Base-by-base conservation (phyloP, 192 early-diverging fungal genomes). In the Kickxella alabastrina region DNA sequence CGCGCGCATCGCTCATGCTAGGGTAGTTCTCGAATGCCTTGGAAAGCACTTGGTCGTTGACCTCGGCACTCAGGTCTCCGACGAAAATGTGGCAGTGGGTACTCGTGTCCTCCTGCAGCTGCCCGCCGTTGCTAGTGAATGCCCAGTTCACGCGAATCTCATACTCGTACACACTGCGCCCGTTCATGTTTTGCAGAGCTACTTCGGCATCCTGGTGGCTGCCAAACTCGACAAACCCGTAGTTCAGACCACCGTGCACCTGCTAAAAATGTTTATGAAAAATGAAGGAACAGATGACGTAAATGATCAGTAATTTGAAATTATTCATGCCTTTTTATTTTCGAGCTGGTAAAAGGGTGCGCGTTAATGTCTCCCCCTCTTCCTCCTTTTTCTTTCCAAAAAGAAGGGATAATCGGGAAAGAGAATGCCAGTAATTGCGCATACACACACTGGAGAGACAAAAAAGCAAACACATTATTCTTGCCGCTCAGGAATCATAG, bases 31-130 rank as follows among this genome's bases (percentile, higher is more conserved):
- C 40, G 43, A 95, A 95, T 6, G 91, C 86, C 52, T 87, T 87
- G 23, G 67, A 73, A 24, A 95, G 78, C 23, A 85, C 69, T 45
- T 89, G 84, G 56, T 93, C 88, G 43, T 80, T 93, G 50, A 95
- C 84, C 55, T 93, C 92, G n/a, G 92, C 80, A 42, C 87, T 87
- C 53, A 95, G 75, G 43, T 95, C 92, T 40, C 92, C 92, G 52
- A 95, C 88, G 79, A 95, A 95, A n/a, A 95, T 78, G 27, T 92
- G 92, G 44, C 79, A 87, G 57, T 94, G 92, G 54, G 48, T 66
- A 36, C 80, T 78, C 32, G 85, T 82, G 57, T 91, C 87, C 62
- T 88, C 87, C 45, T 84, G 81, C 52, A 43, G 31, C 43, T 61
- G 57, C 4, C 50, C 49, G 18, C 65, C 50, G n/a, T n/a, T n/a